These are phyloP conservation scores for Phaseolus coccineus DNA, from an alignment of 331 rosid genomes.

Conservation along the genomic window DNA sequence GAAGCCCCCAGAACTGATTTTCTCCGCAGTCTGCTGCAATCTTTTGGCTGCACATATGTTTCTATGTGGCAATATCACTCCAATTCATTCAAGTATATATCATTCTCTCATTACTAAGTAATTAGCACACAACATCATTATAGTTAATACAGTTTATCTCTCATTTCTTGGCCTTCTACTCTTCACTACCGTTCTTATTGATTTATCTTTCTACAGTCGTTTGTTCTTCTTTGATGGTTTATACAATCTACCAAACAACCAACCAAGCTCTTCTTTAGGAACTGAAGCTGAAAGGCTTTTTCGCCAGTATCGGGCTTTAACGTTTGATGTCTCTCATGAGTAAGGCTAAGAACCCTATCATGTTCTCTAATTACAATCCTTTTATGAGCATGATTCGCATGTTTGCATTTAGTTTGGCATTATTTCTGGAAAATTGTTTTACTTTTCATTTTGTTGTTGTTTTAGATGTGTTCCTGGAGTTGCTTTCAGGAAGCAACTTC, in stretches of 20 bases:
- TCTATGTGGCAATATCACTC: constrained; percentile 67
- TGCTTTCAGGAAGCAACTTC: constrained; percentile 64
- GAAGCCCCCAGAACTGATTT: constrained; percentile 53
- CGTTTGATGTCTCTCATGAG: constrained; percentile 57
- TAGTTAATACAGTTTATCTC: background rate
- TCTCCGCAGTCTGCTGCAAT: constrained; percentile 52
- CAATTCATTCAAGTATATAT: constrained; percentile 39
- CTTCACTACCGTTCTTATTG: background rate
- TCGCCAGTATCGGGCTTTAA: constrained; percentile 50
- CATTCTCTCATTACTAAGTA: background rate
- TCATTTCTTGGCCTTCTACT: background rate
- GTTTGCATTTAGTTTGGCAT: too few species aligned
- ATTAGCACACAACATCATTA: constrained; percentile 1
- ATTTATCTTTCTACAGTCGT: constrained; percentile 43
- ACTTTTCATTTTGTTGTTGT: background rate
- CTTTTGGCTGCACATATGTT: constrained; percentile 68
- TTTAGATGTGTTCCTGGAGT: constrained; percentile 77
- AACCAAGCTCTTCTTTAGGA: constrained; percentile 70
- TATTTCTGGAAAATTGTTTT: background rate
- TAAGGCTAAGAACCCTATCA: constrained; percentile 29
- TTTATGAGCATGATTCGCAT: too few species aligned
- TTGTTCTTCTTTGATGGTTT: constrained; percentile 71
- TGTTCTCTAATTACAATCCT: background rate
- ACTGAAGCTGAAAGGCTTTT: constrained; percentile 64
- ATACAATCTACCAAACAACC: constrained; percentile 50